Evolutionary conservation across 257 asterid genomes (phyloP).

Genomic region (Nicotiana benthamiana): DNA sequence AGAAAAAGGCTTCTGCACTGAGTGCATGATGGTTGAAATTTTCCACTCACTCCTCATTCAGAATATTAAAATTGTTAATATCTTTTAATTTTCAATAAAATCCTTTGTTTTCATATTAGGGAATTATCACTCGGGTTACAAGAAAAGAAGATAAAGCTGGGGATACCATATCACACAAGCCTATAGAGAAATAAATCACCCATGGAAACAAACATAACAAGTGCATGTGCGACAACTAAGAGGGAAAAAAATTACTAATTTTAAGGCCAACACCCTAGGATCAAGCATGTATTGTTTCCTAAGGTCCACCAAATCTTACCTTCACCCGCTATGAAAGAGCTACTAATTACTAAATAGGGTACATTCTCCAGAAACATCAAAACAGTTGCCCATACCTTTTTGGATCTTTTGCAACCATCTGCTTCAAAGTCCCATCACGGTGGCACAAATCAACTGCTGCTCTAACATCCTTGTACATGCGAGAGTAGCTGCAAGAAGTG

Average conservation of each 20-base stretch:
- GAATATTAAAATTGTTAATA: background rate
- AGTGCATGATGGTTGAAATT: background rate
- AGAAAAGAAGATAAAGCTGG: background rate
- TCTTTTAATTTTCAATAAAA: background rate
- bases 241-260: background rate
- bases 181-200: background rate
- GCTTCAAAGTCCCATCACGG: conserved; percentile 98
- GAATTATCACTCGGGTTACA: background rate
- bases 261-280: background rate
- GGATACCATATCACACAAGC: background rate
- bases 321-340: background rate
- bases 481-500: conserved; percentile 59
- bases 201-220: background rate
- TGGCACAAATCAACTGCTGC: conserved; percentile 99
- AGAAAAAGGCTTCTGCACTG: no score
- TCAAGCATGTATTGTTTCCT: background rate
- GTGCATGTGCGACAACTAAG: background rate
- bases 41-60: background rate
- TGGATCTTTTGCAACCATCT: conserved; percentile 95
- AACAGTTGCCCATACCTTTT: conserved; percentile 41
- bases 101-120: background rate
- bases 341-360: background rate
- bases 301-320: background rate
- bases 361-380: background rate
- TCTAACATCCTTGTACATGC: conserved; percentile 83